These are phyloP conservation scores for Ambispora gerdemannii DNA, from an alignment of 192 early-diverging fungal species.

Conservation along the genomic window DNA sequence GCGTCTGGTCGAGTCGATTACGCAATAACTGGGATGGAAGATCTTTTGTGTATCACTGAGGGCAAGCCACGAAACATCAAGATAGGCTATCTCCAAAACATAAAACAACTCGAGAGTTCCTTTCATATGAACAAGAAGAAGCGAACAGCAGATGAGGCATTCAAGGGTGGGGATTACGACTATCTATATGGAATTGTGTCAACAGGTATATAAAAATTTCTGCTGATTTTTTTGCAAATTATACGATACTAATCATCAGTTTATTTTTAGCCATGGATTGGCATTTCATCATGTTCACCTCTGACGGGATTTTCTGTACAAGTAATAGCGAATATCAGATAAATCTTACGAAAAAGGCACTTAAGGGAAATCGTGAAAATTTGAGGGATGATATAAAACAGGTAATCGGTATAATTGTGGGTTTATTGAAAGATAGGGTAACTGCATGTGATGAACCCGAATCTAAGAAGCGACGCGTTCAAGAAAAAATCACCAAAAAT, in stretches of 20 bases:
- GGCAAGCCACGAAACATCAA: conserved; percentile 13
- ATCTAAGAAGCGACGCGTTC: not conserved
- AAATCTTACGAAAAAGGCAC: not conserved
- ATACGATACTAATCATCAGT: no score
- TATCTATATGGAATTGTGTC: no score
- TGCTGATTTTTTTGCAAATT: not conserved
- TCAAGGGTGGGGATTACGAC: conserved; percentile 4
- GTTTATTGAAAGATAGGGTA: conserved; percentile 18
- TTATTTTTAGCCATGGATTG: conserved; percentile 14
- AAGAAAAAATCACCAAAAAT: conserved; percentile 18
- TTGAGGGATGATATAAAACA: conserved; percentile 13
- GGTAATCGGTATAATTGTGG: conserved; percentile 4
- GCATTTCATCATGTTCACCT: conserved; percentile 16
- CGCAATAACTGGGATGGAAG: conserved; percentile 10
- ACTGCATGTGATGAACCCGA: conserved; percentile 15
- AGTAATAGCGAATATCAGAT: conserved; percentile 21
- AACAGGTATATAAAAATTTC: not conserved
- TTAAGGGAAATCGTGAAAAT: not conserved
- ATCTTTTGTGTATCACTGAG: conserved; percentile 23
- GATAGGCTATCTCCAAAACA: conserved; percentile 16
- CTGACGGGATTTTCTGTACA: conserved; percentile 11
- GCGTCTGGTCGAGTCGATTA: conserved; percentile 7
- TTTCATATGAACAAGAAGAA: conserved; percentile 8
- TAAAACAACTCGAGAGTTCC: not conserved
- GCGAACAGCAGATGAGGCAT: no score